Evolutionary conservation across 768 basidiomycete genomes (phyloP), one percentile per base, ranked within the genome.

Genomic region (Mycena galericulata): DNA sequence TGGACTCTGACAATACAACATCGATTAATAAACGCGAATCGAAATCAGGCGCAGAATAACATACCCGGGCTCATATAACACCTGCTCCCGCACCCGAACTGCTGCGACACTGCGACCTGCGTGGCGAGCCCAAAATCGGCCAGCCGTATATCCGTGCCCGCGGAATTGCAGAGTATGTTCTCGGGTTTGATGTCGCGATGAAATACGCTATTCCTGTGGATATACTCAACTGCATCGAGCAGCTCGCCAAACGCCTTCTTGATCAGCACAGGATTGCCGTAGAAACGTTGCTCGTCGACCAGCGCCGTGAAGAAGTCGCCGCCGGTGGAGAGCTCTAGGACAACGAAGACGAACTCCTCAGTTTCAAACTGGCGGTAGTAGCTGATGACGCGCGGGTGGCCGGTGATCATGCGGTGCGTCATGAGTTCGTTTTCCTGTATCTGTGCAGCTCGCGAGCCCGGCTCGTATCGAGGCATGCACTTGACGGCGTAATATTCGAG

Each of bases 291-390:
- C 18, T 71, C 30, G 27, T 73, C 68, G 76, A 85, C 85, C 79
- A 88, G 84, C 7, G 83, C 83, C 67, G 68, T 83, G 68, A 85
- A 86, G 62, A 90, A 73, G 72, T 89, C 87, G 17, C 87, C 86
- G 58, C 75, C 76, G 3, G 67, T 55, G 26, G 72, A 77, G 34
- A 75, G 70, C 26, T 82, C 80, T 63, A 83, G 72, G 60, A 85
- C 79, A 65, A 89, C 79, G 78, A 86, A 90, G 62, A 89, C 65
- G n/a, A 78, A 76, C n/a, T 81, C 79, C 66, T 87, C 84, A 67
- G 86, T 81, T 62, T 86, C 74, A 46, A 86, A 82, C 34, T 84
- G 81, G 73, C 54, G 59, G 30, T 84, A 82, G 32, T 90, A 74
- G 1, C 84, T 84, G 61, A 89, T 80, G 73, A 92, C 80, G 67